phyloP scores from a whole-genome alignment of 2,329 filamentous ascomycete species.

The Ophiocordyceps australis region DNA sequence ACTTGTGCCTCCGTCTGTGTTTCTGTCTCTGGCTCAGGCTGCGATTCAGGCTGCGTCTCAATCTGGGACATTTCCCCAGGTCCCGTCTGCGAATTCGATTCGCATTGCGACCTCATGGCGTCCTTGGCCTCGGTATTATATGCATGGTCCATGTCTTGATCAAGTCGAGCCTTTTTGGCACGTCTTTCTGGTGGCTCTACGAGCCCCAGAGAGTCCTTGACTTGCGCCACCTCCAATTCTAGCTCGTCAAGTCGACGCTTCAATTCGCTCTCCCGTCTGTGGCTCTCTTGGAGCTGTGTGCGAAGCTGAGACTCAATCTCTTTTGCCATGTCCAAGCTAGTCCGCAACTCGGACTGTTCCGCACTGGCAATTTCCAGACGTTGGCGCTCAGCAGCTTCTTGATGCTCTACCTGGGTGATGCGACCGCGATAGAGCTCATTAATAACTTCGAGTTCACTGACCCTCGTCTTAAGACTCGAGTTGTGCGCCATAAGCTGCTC shows the following conservation, averaged over 20 bases:
- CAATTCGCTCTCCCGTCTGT: constrained; percentile 61
- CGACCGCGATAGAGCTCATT: constrained; percentile 65
- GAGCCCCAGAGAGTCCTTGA: constrained; percentile 5
- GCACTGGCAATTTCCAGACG: constrained; percentile 35
- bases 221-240: constrained; percentile 36
- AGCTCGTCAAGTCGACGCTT: constrained; percentile 70
- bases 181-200: constrained; percentile 3
- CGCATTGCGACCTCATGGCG: too few species aligned
- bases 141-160: too few species aligned
- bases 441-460: constrained; percentile 90
- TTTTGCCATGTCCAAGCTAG: constrained; percentile 30
- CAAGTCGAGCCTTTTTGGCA: constrained; percentile 4
- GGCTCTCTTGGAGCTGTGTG: constrained; percentile 55
- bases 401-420: constrained; percentile 62
- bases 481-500: constrained; percentile 68
- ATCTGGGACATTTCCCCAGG: neutral
- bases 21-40: neutral
- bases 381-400: constrained; percentile 49
- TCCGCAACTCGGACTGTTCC: constrained; percentile 37
- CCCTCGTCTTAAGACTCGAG: constrained; percentile 79
- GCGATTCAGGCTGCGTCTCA: neutral
- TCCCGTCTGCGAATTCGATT: neutral
- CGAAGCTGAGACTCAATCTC: constrained; percentile 27
- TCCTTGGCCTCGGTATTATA: too few species aligned
- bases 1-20: neutral